These are phyloP conservation scores for Candida boidinii DNA, from an alignment of 805 yeast species.

Conservation along the genomic window DNA sequence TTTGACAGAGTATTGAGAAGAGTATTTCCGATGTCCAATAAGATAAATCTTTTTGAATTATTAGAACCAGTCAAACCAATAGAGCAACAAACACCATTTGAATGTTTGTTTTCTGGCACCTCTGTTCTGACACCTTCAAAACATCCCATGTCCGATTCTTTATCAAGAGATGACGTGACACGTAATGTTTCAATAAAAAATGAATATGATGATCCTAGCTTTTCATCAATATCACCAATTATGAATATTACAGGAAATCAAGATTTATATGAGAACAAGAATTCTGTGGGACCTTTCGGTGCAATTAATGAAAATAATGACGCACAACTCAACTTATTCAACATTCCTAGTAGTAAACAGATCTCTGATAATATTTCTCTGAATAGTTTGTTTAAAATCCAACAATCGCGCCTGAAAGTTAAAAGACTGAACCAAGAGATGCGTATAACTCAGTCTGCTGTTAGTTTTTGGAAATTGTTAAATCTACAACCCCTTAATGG, in stretches of 20 bases:
- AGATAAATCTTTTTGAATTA: slow-evolving; percentile 15
- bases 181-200: background rate
- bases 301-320: too few species aligned
- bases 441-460: slow-evolving; percentile 39
- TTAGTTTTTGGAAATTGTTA: slow-evolving; percentile 48
- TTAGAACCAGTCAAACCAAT: slow-evolving; percentile 11
- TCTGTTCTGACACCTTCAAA: too few species aligned
- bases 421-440: slow-evolving; percentile 29
- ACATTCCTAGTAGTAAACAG: too few species aligned
- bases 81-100: slow-evolving; percentile 12
- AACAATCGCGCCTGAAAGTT: slow-evolving; percentile 26
- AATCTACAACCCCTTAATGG: slow-evolving; percentile 46
- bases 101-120: slow-evolving; percentile 16
- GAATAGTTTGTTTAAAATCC: slow-evolving; percentile 24
- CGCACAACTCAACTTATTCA: too few species aligned
- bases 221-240: slow-evolving; percentile 23
- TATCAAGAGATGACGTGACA: too few species aligned
- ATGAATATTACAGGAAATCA: slow-evolving; percentile 13
- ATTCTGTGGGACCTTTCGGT: too few species aligned
- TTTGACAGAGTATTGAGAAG: slow-evolving; percentile 14
- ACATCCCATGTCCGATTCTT: too few species aligned
- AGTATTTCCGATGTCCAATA: slow-evolving; percentile 19
- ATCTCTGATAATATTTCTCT: slow-evolving; percentile 8
- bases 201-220: slow-evolving; percentile 32
- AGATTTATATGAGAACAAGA: too few species aligned